A percentile compares a stretch with the other conserved stretches of the same genome.
Conservation (phyloP, 2,329 filamentous ascomycete genomes). For the Diaporthe sp. region DNA sequence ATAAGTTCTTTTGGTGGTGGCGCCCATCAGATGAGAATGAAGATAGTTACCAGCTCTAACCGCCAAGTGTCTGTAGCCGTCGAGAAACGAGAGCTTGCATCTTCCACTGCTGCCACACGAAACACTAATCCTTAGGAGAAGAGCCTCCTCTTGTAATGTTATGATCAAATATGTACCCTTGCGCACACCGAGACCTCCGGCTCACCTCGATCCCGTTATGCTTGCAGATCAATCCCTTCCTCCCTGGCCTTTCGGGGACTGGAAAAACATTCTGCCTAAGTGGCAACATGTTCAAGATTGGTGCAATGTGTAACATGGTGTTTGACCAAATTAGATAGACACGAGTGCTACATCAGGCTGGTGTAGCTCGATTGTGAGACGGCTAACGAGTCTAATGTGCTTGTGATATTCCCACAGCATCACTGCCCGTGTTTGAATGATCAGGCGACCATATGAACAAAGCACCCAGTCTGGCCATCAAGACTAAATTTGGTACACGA, state of each 20-base stretch:
- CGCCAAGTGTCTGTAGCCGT: slow-evolving; percentile 1
- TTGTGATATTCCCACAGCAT: not conserved
- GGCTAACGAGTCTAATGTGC: not conserved
- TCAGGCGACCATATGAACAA: no score
- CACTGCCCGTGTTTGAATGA: no score
- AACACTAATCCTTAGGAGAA: not conserved
- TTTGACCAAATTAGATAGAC: no score
- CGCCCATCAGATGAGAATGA: not conserved
- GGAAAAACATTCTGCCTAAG: not conserved
- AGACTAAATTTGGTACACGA: not conserved
- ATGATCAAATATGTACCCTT: not conserved
- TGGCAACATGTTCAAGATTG: no score
- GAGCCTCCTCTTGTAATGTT: not conserved
- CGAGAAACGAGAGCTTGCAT: not conserved
- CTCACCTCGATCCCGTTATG: not conserved
- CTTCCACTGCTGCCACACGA: slow-evolving; percentile 18
- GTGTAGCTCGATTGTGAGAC: not conserved
- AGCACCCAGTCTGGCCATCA: not conserved
- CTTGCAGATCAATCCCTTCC: not conserved
- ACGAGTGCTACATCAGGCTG: not conserved
- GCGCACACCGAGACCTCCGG: not conserved
- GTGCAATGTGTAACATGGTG: not conserved
- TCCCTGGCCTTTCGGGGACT: no score
- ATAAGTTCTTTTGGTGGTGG: not conserved
- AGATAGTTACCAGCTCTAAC: slow-evolving; percentile 7